Conservation (phyloP, 2,329 filamentous ascomycete genomes). For the Colletotrichum camelliae region DNA sequence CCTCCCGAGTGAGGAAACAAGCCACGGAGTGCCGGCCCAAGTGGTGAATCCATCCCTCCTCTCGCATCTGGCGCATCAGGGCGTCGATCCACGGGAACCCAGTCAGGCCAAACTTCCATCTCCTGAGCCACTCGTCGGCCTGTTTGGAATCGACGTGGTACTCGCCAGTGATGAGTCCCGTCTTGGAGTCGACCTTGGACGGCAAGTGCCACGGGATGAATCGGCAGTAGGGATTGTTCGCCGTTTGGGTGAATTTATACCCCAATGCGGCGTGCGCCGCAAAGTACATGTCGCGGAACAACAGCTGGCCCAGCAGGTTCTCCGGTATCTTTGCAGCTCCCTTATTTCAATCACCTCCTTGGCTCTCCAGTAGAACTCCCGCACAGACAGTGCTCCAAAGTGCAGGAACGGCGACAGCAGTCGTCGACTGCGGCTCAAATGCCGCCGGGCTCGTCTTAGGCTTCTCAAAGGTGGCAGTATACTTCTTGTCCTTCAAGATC, state of each 20-base stretch:
- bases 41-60: slow-evolving; percentile 83
- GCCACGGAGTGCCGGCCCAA: slow-evolving; percentile 79
- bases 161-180: slow-evolving; percentile 57
- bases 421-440: slow-evolving; percentile 76
- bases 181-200: slow-evolving; percentile 54
- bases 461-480: slow-evolving; percentile 77
- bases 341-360: slow-evolving; percentile 64
- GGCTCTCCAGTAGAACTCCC: slow-evolving; percentile 76
- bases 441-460: slow-evolving; percentile 77
- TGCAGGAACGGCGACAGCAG: slow-evolving; percentile 76
- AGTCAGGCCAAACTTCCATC: slow-evolving; percentile 73
- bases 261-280: slow-evolving; percentile 75
- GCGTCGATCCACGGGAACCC: slow-evolving; percentile 85
- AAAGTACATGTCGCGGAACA: slow-evolving; percentile 87
- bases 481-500: slow-evolving; percentile 67
- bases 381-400: slow-evolving; percentile 73
- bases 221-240: slow-evolving; percentile 69
- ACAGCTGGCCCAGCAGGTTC: slow-evolving; percentile 73
- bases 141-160: slow-evolving; percentile 68
- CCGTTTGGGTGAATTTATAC: slow-evolving; percentile 66
- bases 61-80: slow-evolving; percentile 74
- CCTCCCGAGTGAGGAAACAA: slow-evolving; percentile 83
- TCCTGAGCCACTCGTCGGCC: slow-evolving; percentile 69
- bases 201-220: slow-evolving; percentile 83
- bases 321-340: slow-evolving; percentile 67